Evolutionary conservation across 768 basidiomycete species (phyloP).

Genomic region (Rhizopogon vinicolor): DNA sequence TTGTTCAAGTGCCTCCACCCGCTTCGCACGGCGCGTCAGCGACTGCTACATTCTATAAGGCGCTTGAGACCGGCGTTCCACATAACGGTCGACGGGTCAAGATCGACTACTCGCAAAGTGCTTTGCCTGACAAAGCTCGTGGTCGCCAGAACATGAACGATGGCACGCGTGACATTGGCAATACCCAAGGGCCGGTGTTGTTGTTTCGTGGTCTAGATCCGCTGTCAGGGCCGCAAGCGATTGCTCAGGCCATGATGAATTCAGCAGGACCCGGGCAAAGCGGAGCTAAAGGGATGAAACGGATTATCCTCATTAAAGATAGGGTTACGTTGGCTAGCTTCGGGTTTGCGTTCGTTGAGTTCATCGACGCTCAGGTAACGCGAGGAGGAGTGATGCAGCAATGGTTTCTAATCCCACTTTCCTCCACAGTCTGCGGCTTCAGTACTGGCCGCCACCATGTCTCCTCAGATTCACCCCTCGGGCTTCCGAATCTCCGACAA

Average conservation of each 20-base stretch:
- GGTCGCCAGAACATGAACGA: slow-evolving; percentile 73
- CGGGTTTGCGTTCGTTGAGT: slow-evolving; percentile 94
- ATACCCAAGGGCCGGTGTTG: slow-evolving; percentile 74
- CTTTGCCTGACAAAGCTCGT: slow-evolving; percentile 63
- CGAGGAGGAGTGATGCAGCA: background rate
- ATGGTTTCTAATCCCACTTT: slow-evolving; percentile 7
- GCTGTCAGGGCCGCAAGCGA: slow-evolving; percentile 82
- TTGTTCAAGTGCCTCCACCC: slow-evolving; percentile 88
- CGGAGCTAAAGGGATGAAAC: slow-evolving; percentile 81
- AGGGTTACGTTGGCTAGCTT: slow-evolving; percentile 83
- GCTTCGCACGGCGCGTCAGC: slow-evolving; percentile 84
- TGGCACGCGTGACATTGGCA: slow-evolving; percentile 94
- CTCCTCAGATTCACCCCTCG: slow-evolving; percentile 80
- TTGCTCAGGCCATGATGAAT: slow-evolving; percentile 75
- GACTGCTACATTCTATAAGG: slow-evolving; percentile 65
- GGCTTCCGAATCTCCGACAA: slow-evolving; percentile 90
- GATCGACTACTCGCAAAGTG: slow-evolving; percentile 92
- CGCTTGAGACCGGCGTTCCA: slow-evolving; percentile 63
- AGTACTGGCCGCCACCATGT: slow-evolving; percentile 84
- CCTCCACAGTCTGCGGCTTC: slow-evolving; percentile 67
- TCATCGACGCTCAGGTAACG: slow-evolving; percentile 74
- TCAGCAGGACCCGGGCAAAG: slow-evolving; percentile 77
- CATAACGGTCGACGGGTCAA: slow-evolving; percentile 86
- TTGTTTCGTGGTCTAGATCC: slow-evolving; percentile 90
- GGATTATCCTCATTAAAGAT: slow-evolving; percentile 88